Evolutionary conservation across 139 green algal genomes (phyloP).

Genomic region (Coelastrella sp.): DNA sequence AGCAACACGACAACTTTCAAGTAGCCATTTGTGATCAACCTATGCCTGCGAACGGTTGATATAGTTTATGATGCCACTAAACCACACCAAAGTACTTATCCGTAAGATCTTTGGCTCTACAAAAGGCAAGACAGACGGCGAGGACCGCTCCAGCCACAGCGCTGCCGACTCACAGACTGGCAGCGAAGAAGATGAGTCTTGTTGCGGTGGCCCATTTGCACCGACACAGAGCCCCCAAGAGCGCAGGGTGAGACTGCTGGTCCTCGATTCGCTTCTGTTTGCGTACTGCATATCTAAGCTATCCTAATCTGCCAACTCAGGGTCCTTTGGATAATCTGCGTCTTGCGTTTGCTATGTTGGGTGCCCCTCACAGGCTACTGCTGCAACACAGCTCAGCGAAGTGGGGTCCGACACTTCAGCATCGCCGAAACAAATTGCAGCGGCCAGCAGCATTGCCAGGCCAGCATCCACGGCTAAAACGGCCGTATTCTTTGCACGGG

Average conservation of each 20-base stretch:
- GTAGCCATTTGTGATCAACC: too few relatives aligned
- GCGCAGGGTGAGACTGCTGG: too few relatives aligned
- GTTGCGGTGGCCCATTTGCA: not conserved
- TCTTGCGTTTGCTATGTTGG: not conserved
- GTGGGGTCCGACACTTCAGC: not conserved
- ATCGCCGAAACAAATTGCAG: not conserved
- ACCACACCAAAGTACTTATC: not conserved
- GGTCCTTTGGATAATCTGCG: not conserved
- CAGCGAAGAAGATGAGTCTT: not conserved
- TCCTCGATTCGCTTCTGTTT: too few relatives aligned
- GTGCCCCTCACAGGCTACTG: not conserved
- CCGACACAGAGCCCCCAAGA: not conserved
- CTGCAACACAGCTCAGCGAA: not conserved
- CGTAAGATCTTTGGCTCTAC: not conserved
- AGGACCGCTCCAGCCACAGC: not conserved
- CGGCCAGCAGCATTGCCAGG: not conserved
- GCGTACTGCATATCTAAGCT: too few relatives aligned
- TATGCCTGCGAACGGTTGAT: too few relatives aligned
- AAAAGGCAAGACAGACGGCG: not conserved
- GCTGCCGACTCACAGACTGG: not conserved
- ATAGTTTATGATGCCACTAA: not conserved
- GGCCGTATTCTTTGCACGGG: conserved; percentile 66
- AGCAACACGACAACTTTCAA: too few relatives aligned
- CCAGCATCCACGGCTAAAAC: not conserved
- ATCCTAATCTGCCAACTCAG: not conserved